phyloP scores from a whole-genome alignment of 306 rosid species.

The Prosopis cineraria region DNA sequence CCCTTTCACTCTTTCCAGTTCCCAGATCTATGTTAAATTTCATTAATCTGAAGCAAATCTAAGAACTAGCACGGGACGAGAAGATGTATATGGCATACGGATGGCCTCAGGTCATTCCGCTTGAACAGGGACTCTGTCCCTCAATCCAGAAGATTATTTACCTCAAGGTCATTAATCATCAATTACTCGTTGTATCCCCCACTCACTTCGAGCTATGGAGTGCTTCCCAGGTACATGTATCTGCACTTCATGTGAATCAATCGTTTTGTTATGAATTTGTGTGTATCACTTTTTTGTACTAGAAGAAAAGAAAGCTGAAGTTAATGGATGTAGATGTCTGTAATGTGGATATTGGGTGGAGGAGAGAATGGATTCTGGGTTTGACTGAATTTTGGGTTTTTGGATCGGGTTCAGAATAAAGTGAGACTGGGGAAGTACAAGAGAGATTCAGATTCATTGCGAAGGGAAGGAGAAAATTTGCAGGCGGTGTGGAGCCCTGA shows the following conservation, averaged over 20 bases:
- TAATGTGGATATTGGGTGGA: conserved; percentile 32
- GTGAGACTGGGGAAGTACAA: conserved; percentile 90
- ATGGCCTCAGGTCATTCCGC: conserved; percentile 98
- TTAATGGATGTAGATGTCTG: conserved; percentile 27
- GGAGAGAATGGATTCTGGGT: conserved; percentile 23
- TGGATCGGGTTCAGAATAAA: conserved; percentile 68
- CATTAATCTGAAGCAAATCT: conserved; percentile 37
- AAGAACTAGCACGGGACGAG: conserved; percentile 17
- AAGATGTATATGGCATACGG: conserved; percentile 99
- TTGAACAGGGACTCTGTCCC: conserved; percentile 66
- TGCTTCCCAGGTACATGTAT: conserved; percentile 72
- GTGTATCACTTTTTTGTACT: background rate
- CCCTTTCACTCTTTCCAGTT: conserved; percentile 16
- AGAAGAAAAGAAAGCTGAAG: conserved; percentile 14
- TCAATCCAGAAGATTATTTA: conserved; percentile 73
- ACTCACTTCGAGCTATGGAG: conserved; percentile 93
- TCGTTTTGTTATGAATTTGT: conserved; percentile 4
- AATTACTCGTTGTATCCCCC: conserved; percentile 75
- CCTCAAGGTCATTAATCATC: conserved; percentile 75
- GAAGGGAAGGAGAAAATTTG: conserved; percentile 85
- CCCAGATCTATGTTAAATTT: conserved; percentile 46
- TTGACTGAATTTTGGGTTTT: conserved; percentile 42
- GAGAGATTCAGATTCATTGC: conserved; percentile 82
- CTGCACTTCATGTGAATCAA: background rate
- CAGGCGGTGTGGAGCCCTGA: conserved; percentile 99